These are phyloP conservation scores for Trametes meyenii DNA, from an alignment of 768 basidiomycete genomes.

Conservation along the genomic window DNA sequence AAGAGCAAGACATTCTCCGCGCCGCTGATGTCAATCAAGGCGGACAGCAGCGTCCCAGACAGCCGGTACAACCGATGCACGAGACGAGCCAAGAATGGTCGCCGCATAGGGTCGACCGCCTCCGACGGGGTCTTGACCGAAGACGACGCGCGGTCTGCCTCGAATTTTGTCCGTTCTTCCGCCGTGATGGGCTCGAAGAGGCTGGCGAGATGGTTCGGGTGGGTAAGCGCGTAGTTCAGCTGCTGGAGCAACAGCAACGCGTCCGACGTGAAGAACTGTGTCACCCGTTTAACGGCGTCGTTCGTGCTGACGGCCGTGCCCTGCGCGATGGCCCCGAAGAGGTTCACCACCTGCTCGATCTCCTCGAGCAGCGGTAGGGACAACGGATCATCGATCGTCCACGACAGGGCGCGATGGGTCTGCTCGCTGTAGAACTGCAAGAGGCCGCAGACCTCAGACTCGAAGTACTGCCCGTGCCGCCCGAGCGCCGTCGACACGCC, in stretches of 20 bases:
- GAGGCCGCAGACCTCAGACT: slow-evolving; percentile 83
- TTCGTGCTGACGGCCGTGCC: slow-evolving; percentile 48
- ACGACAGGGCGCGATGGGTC: slow-evolving; percentile 72
- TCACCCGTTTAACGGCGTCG: slow-evolving; percentile 60
- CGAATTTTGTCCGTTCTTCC: slow-evolving; percentile 71
- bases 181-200: slow-evolving; percentile 77
- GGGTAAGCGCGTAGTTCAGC: slow-evolving; percentile 86
- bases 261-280: slow-evolving; percentile 67
- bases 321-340: slow-evolving; percentile 77
- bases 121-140: slow-evolving; percentile 43
- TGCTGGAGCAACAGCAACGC: slow-evolving; percentile 81
- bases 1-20: slow-evolving; percentile 68
- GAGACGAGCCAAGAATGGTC: slow-evolving; percentile 72
- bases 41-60: slow-evolving; percentile 68
- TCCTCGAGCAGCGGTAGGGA: slow-evolving; percentile 80
- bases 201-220: slow-evolving; percentile 86
- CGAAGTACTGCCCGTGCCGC: slow-evolving; percentile 74
- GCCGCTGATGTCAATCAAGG: slow-evolving; percentile 68
- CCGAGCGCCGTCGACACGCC: slow-evolving; percentile 67
- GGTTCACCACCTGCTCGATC: slow-evolving; percentile 73
- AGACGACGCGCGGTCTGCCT: slow-evolving; percentile 52
- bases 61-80: slow-evolving; percentile 73
- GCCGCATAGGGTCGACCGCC: slow-evolving; percentile 62
- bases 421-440: slow-evolving; percentile 85
- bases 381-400: slow-evolving; percentile 82